Conservation (phyloP, 441 rosid genomes). For the Pelargonium fulgidum region DNA sequence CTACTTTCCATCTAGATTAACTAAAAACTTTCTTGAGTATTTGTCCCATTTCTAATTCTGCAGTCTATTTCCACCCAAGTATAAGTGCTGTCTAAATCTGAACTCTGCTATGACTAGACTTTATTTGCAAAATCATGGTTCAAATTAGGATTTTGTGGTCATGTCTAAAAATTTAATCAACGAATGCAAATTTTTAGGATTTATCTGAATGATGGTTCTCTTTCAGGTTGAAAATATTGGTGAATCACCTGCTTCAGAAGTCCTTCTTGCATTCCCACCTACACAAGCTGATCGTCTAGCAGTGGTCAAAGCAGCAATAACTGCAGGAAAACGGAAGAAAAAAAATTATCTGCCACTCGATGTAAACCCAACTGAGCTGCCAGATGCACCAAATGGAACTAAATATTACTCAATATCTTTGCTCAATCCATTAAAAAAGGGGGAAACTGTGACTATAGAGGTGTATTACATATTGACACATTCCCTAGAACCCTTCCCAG, state of each 20-base stretch:
- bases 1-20: background rate
- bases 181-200: background rate
- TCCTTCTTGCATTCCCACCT: conserved; percentile 83
- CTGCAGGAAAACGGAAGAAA: conserved; percentile 70
- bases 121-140: background rate
- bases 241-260: conserved; percentile 47
- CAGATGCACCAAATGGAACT: conserved; percentile 70
- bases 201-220: conserved; percentile 16
- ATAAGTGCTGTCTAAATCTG: background rate
- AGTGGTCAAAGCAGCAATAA: conserved; percentile 60
- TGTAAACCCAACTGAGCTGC: conserved; percentile 58
- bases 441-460: conserved; percentile 65
- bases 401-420: conserved; percentile 50
- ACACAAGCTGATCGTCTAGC: conserved; percentile 62
- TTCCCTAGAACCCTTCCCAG: conserved; percentile 85
- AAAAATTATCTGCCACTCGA: conserved; percentile 49
- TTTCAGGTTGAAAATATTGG: conserved; percentile 78
- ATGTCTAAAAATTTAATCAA: background rate
- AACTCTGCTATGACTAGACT: background rate
- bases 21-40: background rate
- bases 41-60: background rate
- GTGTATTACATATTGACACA: conserved; percentile 73
- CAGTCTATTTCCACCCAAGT: background rate
- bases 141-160: conserved; percentile 12
- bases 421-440: conserved; percentile 49